These are phyloP conservation scores for Sporisorium iseilematis-ciliati DNA, from an alignment of 1,284 basidiomycete species.

Conservation along the genomic window DNA sequence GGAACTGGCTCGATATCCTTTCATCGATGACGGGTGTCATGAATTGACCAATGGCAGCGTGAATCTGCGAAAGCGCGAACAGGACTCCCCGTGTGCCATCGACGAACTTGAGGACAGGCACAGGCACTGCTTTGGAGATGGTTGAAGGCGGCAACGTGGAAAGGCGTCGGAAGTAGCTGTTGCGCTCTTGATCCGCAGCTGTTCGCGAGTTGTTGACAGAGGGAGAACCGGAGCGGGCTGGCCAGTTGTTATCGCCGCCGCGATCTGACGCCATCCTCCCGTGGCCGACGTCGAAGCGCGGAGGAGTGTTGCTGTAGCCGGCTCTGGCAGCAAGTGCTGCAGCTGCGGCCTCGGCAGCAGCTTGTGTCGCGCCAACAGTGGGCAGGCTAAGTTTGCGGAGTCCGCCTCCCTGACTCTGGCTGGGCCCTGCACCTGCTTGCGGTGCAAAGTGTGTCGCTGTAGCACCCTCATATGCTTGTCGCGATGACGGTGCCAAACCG, in stretches of 20 bases:
- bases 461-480: constrained; percentile 16
- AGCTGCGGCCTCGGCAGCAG: constrained; percentile 60
- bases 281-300: constrained; percentile 37
- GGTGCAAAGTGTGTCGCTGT: constrained; percentile 4
- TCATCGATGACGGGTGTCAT: constrained; percentile 87
- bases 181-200: constrained; percentile 75
- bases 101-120: constrained; percentile 79
- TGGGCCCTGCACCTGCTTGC: neutral
- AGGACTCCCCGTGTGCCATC: constrained; percentile 91
- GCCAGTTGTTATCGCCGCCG: constrained; percentile 33
- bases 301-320: constrained; percentile 43
- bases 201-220: constrained; percentile 75
- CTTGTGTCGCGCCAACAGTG: constrained; percentile 59
- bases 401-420: constrained; percentile 44
- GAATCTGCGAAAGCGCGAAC: constrained; percentile 91
- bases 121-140: constrained; percentile 80
- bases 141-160: constrained; percentile 79
- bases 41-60: constrained; percentile 89
- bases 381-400: constrained; percentile 61
- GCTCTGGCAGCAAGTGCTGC: constrained; percentile 49
- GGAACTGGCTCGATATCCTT: constrained; percentile 73
- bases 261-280: constrained; percentile 39
- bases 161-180: constrained; percentile 88
- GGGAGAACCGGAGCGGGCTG: constrained; percentile 39
- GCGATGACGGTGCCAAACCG: neutral